phyloP scores from a whole-genome alignment of 75 land plant species.

The Pinus taeda region DNA sequence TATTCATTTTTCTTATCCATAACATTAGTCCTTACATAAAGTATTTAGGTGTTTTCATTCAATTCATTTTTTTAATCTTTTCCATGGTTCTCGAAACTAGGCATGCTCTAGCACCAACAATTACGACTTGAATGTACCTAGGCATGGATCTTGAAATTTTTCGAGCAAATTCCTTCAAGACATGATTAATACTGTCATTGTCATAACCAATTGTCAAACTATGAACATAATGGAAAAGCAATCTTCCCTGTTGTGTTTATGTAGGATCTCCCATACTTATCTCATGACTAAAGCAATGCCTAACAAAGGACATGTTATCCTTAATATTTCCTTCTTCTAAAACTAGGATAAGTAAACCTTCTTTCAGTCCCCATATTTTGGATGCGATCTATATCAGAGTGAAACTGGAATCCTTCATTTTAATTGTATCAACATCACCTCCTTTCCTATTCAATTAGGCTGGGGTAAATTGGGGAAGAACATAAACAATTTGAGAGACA shows the following conservation, averaged over 20 bases:
- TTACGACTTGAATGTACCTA: slow-evolving; percentile 62
- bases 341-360: slow-evolving; percentile 59
- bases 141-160: slow-evolving; percentile 83
- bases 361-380: slow-evolving; percentile 20
- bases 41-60: background rate
- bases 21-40: background rate
- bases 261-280: slow-evolving; percentile 57
- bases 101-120: slow-evolving; percentile 78
- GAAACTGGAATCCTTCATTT: slow-evolving; percentile 7
- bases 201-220: slow-evolving; percentile 18
- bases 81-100: slow-evolving; percentile 22
- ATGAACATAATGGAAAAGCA: slow-evolving; percentile 62
- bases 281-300: slow-evolving; percentile 93
- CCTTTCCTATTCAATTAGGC: slow-evolving; percentile 35
- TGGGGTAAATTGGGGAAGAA: slow-evolving; percentile 53
- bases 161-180: slow-evolving; percentile 53
- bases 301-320: slow-evolving; percentile 53
- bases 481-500: slow-evolving; percentile 56
- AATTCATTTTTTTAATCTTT: background rate
- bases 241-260: slow-evolving; percentile 57
- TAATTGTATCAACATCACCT: slow-evolving; percentile 12
- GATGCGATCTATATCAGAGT: slow-evolving; percentile 26
- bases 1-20: slow-evolving; percentile 6
- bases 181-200: slow-evolving; percentile 16
- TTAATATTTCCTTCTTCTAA: slow-evolving; percentile 70